Evolutionary conservation across 306 rosid genomes (phyloP), one percentile per base, ranked within the genome.

Genomic region (Rubus idaeus): DNA sequence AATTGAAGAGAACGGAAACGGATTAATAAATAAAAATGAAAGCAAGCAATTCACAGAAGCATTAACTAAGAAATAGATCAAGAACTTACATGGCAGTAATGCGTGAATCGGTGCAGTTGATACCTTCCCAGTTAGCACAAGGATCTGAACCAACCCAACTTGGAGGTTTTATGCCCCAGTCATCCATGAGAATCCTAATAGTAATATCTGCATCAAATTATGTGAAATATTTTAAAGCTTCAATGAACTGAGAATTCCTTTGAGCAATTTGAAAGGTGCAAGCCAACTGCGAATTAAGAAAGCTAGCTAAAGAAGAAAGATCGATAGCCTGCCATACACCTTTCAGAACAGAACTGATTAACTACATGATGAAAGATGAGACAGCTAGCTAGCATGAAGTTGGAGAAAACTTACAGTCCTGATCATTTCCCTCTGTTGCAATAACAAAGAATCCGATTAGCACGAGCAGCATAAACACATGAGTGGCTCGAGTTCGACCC

Each of bases 61-160:
- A 18, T 3, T 23, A 9, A 66, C 40, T 40, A 37, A 21, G 71
- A 66, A 18, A 42, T 0, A 4, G 50, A 49, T 30, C 4, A 41
- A 66, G 21, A 40, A 8, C 51, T 66, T 66, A 66, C 71, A 66
- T 8, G 71, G 71, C 41, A 16, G 71, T 66, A 40, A 66, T 13
- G 42, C 7, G 35, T 20, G 71, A 66, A 40, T 66, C 4, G 0
- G 37, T 66, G 51, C 71, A 66, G 1, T 10, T 4, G 8, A 66
- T 8, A 10, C 71, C 71, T 66, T n/a, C 71, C 71, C 71, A 66
- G 51, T 50, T 50, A 42, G 2, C 51, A 66, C 71, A 66, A 8
- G 71, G 71, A 66, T 42, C 71, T 66, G 71, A 41, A 66, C 71
- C 51, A 30, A n/a, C 35, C 71, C 71, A 66, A 40, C 50, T 42